Percentiles rank a stretch among this genome's conserved stretches.
Evolutionary conservation across 2,329 filamentous ascomycete species (phyloP).

Genomic region (Paracoccidioides brasiliensis): DNA sequence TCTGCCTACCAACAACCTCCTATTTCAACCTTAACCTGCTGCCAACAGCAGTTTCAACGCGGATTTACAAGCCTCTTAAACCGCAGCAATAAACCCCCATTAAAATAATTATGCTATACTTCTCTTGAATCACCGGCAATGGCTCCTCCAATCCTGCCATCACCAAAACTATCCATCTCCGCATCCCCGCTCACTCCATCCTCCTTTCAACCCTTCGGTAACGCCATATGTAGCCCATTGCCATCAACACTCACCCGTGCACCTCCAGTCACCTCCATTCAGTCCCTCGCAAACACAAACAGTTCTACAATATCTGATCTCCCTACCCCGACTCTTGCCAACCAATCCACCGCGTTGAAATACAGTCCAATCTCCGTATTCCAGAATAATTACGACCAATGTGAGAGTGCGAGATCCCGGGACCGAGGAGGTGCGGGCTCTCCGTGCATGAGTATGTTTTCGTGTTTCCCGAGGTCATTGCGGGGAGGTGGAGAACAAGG

Average conservation of each 20-base stretch:
- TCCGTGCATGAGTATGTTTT: conserved; percentile 56
- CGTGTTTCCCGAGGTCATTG: conserved; percentile 47
- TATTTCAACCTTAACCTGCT: background rate
- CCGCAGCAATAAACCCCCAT: background rate
- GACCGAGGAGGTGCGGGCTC: conserved; percentile 31
- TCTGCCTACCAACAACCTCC: background rate
- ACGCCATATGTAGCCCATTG: conserved; percentile 62
- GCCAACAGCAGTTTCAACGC: background rate
- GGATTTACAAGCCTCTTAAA: background rate
- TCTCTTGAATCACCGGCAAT: conserved; percentile 11
- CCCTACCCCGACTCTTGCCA: conserved; percentile 49
- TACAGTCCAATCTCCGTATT: conserved; percentile 68
- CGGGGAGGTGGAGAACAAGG: background rate
- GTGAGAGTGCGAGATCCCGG: conserved; percentile 27
- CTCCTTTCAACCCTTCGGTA: conserved; percentile 67
- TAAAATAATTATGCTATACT: background rate
- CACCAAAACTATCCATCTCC: conserved; percentile 33
- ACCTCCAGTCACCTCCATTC: conserved; percentile 34
- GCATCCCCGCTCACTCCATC: conserved; percentile 54
- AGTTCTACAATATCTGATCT: conserved; percentile 14
- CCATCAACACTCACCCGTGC: conserved; percentile 38
- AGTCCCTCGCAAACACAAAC: conserved; percentile 15
- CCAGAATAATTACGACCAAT: conserved; percentile 53
- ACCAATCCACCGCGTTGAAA: conserved; percentile 82
- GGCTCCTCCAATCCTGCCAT: conserved; percentile 21